Percentiles rank a stretch among this genome's conserved stretches.
Evolutionary conservation across 352 stramenopile genomes (phyloP).

Genomic region (Phytophthora macrochlamydospora): DNA sequence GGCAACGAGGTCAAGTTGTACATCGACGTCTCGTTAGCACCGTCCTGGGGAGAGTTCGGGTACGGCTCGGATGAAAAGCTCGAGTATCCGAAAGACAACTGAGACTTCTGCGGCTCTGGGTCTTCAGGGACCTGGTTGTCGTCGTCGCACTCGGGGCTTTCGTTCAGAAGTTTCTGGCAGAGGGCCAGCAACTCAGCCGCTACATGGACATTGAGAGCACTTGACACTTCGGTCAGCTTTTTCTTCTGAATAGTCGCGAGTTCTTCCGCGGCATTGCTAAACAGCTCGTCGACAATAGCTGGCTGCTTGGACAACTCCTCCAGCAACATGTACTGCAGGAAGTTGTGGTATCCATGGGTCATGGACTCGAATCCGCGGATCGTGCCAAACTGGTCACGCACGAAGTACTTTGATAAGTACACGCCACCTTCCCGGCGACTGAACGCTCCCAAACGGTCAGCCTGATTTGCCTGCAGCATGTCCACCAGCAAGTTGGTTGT

Average conservation of each 20-base stretch:
- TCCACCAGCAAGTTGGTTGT: constrained; percentile 80
- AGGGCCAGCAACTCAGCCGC: constrained; percentile 70
- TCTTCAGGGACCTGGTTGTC: constrained; percentile 44
- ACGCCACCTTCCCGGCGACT: constrained; percentile 80
- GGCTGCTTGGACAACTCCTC: constrained; percentile 85
- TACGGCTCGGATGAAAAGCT: constrained; percentile 67
- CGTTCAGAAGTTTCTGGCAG: constrained; percentile 62
- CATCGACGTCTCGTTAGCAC: constrained; percentile 70
- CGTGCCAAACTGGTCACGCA: constrained; percentile 88
- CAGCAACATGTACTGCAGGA: constrained; percentile 88
- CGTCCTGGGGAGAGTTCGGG: constrained; percentile 58
- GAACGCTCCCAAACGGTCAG: constrained; percentile 82
- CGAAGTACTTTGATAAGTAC: constrained; percentile 90
- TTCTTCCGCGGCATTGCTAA: constrained; percentile 68
- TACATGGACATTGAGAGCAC: constrained; percentile 77
- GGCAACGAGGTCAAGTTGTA: constrained; percentile 80
- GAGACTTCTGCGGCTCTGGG: constrained; percentile 31
- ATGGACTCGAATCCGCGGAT: constrained; percentile 89
- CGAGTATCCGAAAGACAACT: constrained; percentile 54
- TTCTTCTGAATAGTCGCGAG: constrained; percentile 57
- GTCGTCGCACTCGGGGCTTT: constrained; percentile 37
- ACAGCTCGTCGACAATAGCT: constrained; percentile 68
- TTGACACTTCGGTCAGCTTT: constrained; percentile 56
- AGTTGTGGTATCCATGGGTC: constrained; percentile 91
- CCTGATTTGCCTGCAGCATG: constrained; percentile 89